A percentile compares a stretch with the other conserved stretches of the same genome.
Evolutionary conservation across 331 rosid species (phyloP).

Genomic region (Arachis monticola): DNA sequence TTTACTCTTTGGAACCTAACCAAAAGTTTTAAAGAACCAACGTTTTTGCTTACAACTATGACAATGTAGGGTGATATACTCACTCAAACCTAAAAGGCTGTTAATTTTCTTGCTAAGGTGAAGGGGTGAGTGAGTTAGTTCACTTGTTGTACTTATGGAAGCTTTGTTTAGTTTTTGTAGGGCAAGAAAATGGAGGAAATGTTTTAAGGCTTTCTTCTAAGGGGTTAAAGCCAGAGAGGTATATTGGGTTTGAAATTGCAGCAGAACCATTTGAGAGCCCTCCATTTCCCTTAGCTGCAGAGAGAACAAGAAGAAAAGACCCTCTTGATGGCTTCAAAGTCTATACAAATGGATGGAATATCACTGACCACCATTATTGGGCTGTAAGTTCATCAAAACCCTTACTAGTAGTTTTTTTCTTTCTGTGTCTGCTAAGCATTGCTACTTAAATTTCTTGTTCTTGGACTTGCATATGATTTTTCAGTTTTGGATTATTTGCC

Average conservation of each 20-base stretch:
- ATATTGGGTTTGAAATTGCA: conserved; percentile 48
- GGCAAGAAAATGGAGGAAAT: conserved; percentile 46
- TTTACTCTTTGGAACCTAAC: conserved; percentile 6
- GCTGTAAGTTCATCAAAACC: conserved; percentile 57
- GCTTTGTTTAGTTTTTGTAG: conserved; percentile 39
- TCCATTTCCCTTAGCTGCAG: conserved; percentile 66
- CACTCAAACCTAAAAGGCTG: neutral
- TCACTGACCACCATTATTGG: conserved; percentile 88
- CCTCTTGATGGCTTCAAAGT: conserved; percentile 70
- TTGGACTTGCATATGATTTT: conserved; percentile 4
- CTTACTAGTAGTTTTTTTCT: neutral
- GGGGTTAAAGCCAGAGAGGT: conserved; percentile 45
- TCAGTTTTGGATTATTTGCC: neutral
- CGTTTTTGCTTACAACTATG: neutral
- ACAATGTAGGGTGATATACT: conserved; percentile 10
- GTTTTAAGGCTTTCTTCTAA: conserved; percentile 31
- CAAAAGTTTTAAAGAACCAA: neutral
- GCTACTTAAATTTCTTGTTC: neutral
- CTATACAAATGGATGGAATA: conserved; percentile 84
- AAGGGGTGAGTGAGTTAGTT: neutral
- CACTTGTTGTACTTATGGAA: neutral
- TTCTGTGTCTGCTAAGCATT: neutral
- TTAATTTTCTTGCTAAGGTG: neutral
- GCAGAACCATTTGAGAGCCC: conserved; percentile 60
- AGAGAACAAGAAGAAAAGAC: conserved; percentile 80